Percentiles rank a stretch among this genome's conserved stretches.
phyloP scores from a whole-genome alignment of 805 yeast species.

The Metschnikowia drakensbergensis region DNA sequence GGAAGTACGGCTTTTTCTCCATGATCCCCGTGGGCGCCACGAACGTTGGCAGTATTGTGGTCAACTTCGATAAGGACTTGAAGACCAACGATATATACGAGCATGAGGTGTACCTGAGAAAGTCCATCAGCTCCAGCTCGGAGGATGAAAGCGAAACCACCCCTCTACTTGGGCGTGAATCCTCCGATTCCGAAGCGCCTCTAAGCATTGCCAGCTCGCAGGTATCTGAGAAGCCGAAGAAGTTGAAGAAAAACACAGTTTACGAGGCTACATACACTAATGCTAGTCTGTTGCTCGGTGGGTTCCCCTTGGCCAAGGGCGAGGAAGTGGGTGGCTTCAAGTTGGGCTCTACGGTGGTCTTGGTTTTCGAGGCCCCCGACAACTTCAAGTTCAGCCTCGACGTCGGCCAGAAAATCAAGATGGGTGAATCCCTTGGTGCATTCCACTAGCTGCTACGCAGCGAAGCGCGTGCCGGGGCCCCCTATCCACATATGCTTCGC shows the following conservation, averaged over 20 bases:
- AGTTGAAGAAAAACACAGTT: conserved; percentile 69
- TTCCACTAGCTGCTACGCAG: conserved; percentile 20
- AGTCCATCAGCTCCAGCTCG: conserved; percentile 4
- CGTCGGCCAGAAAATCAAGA: conserved; percentile 72
- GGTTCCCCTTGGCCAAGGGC: conserved; percentile 85
- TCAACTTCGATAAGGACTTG: conserved; percentile 87
- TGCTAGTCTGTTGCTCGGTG: conserved; percentile 73
- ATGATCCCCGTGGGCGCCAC: conserved; percentile 99
- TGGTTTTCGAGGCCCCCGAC: conserved; percentile 93
- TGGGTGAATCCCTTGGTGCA: conserved; percentile 78
- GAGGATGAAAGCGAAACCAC: conserved; percentile 7
- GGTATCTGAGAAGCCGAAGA: conserved; percentile 21
- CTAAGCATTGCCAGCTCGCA: conserved; percentile 1
- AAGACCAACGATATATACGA: conserved; percentile 74
- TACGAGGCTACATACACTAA: conserved; percentile 90
- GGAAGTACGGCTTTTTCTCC: conserved; percentile 96
- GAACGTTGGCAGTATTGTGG: conserved; percentile 90
- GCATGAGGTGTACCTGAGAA: conserved; percentile 37
- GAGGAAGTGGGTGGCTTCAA: conserved; percentile 97
- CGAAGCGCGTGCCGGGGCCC: not conserved
- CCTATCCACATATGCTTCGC: too few relatives aligned
- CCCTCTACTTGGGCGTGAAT: conserved; percentile 2
- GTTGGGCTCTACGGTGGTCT: conserved; percentile 93
- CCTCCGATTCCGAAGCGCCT: not conserved
- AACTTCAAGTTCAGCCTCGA: conserved; percentile 65